Evolutionary conservation across 163 green algal species (phyloP).

Genomic region (Picocystis sp.): DNA sequence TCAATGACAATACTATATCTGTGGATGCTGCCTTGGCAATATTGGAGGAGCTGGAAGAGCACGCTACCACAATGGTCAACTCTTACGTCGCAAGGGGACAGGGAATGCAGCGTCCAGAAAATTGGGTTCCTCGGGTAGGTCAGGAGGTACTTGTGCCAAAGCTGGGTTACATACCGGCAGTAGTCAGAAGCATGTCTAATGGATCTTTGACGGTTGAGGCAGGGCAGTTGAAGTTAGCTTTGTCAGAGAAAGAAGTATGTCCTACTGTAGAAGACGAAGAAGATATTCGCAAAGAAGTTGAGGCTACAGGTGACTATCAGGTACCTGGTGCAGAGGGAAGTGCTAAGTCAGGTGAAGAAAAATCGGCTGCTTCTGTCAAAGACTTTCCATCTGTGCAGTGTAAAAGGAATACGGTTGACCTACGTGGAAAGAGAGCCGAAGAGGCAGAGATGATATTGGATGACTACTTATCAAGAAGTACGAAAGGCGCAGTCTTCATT

Average conservation of each 20-base stretch:
- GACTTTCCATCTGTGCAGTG: conserved; percentile 17
- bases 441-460: conserved; percentile 15
- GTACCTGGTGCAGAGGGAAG: neutral
- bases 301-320: neutral
- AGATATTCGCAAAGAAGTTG: neutral
- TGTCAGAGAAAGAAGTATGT: neutral
- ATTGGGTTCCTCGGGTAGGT: too few species aligned
- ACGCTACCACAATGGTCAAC: too few species aligned
- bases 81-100: too few species aligned
- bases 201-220: neutral
- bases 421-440: conserved; percentile 14
- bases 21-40: too few species aligned
- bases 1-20: too few species aligned
- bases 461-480: neutral
- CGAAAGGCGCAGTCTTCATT: conserved; percentile 18
- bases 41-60: too few species aligned
- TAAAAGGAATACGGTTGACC: conserved; percentile 24
- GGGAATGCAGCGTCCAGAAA: too few species aligned
- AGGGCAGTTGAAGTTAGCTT: neutral
- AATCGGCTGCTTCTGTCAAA: neutral
- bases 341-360: neutral
- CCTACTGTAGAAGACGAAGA: neutral
- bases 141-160: too few species aligned
- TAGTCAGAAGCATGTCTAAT: too few species aligned
- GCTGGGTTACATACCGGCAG: too few species aligned